These are phyloP conservation scores for Rhamnella rubrinervis DNA, from an alignment of 331 rosid genomes.

Conservation along the genomic window DNA sequence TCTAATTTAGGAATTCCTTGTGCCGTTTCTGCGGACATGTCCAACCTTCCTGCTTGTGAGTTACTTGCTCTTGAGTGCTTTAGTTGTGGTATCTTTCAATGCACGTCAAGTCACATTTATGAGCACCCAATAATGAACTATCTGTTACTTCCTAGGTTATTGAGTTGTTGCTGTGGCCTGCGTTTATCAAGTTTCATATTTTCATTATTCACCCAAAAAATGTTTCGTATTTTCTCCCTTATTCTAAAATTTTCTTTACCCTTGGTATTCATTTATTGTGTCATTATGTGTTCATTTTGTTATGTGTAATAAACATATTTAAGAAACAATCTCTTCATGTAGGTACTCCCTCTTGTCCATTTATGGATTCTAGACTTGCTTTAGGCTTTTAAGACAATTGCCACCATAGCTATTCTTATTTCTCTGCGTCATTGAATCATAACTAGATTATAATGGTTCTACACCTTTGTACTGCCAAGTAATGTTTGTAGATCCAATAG, in stretches of 20 bases:
- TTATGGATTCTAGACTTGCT: not conserved
- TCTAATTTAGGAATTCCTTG: slow-evolving; percentile 95
- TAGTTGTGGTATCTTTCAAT: not conserved
- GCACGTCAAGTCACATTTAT: not conserved
- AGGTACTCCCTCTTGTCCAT: not conserved
- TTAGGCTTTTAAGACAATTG: not conserved
- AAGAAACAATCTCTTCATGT: too few species aligned
- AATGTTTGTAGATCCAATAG: too few species aligned
- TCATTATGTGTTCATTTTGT: too few species aligned
- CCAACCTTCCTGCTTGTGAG: slow-evolving; percentile 92
- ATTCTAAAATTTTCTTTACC: too few species aligned
- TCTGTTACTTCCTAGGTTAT: not conserved
- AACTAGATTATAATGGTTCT: too few species aligned
- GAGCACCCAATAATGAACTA: not conserved
- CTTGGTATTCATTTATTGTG: too few species aligned
- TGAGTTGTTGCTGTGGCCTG: not conserved
- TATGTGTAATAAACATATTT: too few species aligned
- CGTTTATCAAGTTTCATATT: too few species aligned
- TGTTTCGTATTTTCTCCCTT: too few species aligned
- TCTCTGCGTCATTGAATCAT: not conserved
- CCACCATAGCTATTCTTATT: not conserved
- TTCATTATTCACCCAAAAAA: too few species aligned
- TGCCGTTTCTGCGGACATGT: slow-evolving; percentile 89
- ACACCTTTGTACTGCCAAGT: too few species aligned
- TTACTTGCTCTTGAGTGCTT: slow-evolving; percentile 6